Evolutionary conservation across 2,329 filamentous ascomycete species (phyloP), one percentile per base, ranked within the genome.

Genomic region (Colletotrichum cereale): DNA sequence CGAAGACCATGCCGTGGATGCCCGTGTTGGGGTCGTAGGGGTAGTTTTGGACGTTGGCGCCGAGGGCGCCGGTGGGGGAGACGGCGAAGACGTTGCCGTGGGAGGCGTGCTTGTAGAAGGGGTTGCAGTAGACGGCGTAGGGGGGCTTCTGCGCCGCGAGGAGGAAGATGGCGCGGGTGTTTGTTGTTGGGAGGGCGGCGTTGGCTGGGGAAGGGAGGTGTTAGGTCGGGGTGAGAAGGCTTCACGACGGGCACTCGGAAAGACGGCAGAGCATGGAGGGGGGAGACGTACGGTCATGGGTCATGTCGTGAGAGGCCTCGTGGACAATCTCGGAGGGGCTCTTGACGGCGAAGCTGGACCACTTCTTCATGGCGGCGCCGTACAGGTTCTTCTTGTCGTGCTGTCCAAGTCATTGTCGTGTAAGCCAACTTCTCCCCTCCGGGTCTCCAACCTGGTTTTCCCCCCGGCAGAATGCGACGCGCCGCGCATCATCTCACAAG

Each of bases 291-390:
- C 92, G 89, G 79, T 97, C 88, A 75, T 93, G 92, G 55, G 89
- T 90, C 80, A 97, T 92, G 2, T 92, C 87, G 80, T 94, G 90
- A 18, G 94, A 94, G 55, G 86, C 86, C 80, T 92, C 88, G 75
- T 96, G 94, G 57, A 90, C 83, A 74, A 97, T 96, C 61, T 94
- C 89, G 2, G 89, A 91, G 3, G 94, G 92, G 75, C 89, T 91
- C 76, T 91, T 89, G 77, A 97, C 92, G 56, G 90, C 85, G 81
- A 93, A 96, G 80, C 92, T 95, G 61, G 92, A 92, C 93, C 94
- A 97, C 80, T 95, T 96, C 86, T 97, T 97, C 93, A 96, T 96
- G 72, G 93, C 93, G 4, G 94, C 91, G 77, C 94, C 94, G 81
- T 97, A 97, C 72, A 97, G 91, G 80, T 93, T 92, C 82, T 94